Conservation (phyloP, 352 stramenopile species). For the Phytophthora chlamydospora region DNA sequence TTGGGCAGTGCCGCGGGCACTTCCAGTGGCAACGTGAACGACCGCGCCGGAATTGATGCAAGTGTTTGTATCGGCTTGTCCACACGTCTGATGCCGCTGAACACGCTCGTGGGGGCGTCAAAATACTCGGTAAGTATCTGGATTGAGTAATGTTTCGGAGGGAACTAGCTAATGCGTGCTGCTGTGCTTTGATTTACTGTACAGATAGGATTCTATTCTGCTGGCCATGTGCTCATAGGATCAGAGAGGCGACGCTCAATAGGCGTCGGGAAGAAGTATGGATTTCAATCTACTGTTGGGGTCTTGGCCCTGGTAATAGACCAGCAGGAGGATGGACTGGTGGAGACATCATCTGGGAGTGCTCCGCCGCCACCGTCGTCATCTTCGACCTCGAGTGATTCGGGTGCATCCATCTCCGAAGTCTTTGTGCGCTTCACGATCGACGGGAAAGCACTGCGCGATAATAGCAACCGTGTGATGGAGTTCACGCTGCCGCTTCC, state of each 20-base stretch:
- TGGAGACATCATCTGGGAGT: constrained; percentile 12
- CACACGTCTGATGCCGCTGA: constrained; percentile 74
- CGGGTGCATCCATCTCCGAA: constrained; percentile 30
- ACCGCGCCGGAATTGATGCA: constrained; percentile 45
- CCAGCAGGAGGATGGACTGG: constrained; percentile 26
- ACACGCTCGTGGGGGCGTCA: constrained; percentile 80
- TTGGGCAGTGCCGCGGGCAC: not conserved
- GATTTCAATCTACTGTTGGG: constrained; percentile 73
- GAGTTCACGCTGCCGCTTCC: constrained; percentile 69
- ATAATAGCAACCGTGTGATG: constrained; percentile 56
- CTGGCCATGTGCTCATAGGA: constrained; percentile 75
- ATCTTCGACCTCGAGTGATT: constrained; percentile 13
- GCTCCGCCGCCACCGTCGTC: constrained; percentile 11
- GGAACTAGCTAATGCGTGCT: constrained; percentile 9
- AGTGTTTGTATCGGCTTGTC: constrained; percentile 86
- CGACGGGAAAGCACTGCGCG: constrained; percentile 65
- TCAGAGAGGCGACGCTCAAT: constrained; percentile 63
- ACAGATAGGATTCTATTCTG: constrained; percentile 85
- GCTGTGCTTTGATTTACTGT: constrained; percentile 6
- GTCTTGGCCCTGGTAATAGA: constrained; percentile 72
- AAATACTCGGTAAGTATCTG: constrained; percentile 70
- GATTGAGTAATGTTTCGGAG: not conserved
- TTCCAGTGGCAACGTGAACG: constrained; percentile 10
- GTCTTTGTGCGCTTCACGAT: constrained; percentile 78
- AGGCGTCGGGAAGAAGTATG: constrained; percentile 58